Evolutionary conservation across 805 yeast species (phyloP), one percentile per base, ranked within the genome.

Genomic region (Henningerozyma blattae): DNA sequence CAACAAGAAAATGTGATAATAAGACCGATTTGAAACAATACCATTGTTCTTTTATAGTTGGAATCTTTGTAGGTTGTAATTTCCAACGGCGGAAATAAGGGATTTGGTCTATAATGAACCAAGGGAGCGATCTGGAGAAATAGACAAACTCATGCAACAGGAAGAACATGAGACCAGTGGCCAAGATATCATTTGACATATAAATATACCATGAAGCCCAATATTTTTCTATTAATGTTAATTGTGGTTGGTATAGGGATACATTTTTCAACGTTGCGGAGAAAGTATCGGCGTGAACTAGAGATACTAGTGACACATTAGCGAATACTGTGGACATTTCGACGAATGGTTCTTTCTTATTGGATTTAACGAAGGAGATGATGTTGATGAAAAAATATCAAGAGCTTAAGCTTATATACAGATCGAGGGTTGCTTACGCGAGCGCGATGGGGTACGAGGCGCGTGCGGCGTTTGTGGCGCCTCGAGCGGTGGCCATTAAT

Each of bases 131-230:
- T 55, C 97, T 75, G 34, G 89, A 91, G 56, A 91, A 89, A 62
- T 89, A 89, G 71, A 83, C 72, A 34, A 81, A 43, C 61, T 89
- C 98, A 59, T 89, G 98, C 36, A 84, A 64, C 27, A 69, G 49
- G 56, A 89, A 84, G 52, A 86, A 77, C 57, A 89, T 61, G 30
- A 86, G 57, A 4, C 97, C 98, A 2, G 97, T 89, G 34, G 97
- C 95, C 41, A 89, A 67, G 22, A 81, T 67, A 59, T 89, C 98
- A 58, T 89, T 89, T 46, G 75, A 70, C 70, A 86, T 71, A 61
- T 75, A 86, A 38, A 74, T 64, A 64, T 86, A 89, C 75, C 83
- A 89, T 16, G 85, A 64, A 10, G 93, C 94, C 98, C 98, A 89
- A 37, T 74, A 52, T 43, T 69, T 70, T 57, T 89, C 96, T 28